Base-by-base conservation (phyloP, 2,329 filamentous ascomycete species). In the Penicillium sp. region DNA sequence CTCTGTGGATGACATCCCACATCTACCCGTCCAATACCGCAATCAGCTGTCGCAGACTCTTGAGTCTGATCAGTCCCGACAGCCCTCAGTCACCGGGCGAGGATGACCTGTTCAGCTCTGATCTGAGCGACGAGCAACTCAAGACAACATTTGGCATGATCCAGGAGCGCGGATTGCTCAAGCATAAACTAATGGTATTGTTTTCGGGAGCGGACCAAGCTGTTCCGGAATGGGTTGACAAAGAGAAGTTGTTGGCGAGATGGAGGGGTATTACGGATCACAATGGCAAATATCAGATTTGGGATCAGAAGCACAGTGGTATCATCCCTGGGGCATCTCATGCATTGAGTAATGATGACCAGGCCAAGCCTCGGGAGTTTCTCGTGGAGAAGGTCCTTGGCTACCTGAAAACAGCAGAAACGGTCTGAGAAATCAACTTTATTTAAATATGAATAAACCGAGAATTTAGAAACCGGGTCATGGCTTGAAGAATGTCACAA, bases 61-160 rank as follows among this genome's bases (percentile, higher is more conserved):
- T 88, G 33, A 85, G 84, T 55, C 76, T 90, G 7, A 79, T 84
- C 0, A 80, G 78, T 52, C 80, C 80, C 0, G 76, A 77, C 40
- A 83, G 81, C n/a, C 85, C 85, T 1, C 78, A 81, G 37, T 76
- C 81, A 43, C 81, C 87, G 1, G 89, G 88, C 4, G 90, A 92
- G 61, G 93, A 97, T 72, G 93, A 97, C 71, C 90, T 90, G 72
- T 97, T 96, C 78, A 93, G 90, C 11, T 88, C 87, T 2, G 90
- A 95, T 72, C 77, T 96, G 7, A 75, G 80, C 0, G 83, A 85
- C 38, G 82, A 84, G 22, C 80, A 82, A 30, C 78, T 93, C 1
- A 71, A 75, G 16, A 74, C 71, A 11, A 89, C 88, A 1, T 96
- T 94, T 83, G 84, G 87, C 6, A 79, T 72, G 72, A 73, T 83